A percentile compares a stretch with the other conserved stretches of the same genome.
These are phyloP conservation scores for Aplosporella prunicola DNA, from an alignment of 2,329 filamentous ascomycete genomes.

Conservation along the genomic window DNA sequence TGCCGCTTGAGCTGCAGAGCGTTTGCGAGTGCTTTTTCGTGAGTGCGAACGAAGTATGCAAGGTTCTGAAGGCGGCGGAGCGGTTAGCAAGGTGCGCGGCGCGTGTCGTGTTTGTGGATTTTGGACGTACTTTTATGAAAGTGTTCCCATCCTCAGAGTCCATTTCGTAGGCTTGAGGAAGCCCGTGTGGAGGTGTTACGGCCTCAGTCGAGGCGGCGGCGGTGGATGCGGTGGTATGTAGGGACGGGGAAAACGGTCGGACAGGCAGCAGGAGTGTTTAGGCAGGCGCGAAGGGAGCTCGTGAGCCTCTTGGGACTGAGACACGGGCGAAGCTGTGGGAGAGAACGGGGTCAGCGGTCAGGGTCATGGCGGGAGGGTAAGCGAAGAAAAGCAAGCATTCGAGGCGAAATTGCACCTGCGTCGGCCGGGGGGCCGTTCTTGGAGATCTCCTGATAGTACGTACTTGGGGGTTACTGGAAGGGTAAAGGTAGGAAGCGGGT, in stretches of 20 bases:
- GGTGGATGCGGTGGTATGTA: no score
- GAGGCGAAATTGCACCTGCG: no score
- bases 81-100: background rate
- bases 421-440: no score
- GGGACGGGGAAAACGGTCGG: background rate
- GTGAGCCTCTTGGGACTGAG: slow-evolving; percentile 6
- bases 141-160: slow-evolving; percentile 82
- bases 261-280: background rate
- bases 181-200: slow-evolving; percentile 8
- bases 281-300: slow-evolving; percentile 2
- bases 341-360: no score
- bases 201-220: slow-evolving; percentile 5
- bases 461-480: no score
- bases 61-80: slow-evolving; percentile 57
- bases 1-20: slow-evolving; percentile 79
- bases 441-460: no score
- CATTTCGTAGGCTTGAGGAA: slow-evolving; percentile 39
- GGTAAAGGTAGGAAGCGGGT: no score
- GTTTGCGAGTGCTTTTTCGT: slow-evolving; percentile 95
- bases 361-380: no score
- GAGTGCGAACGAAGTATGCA: slow-evolving; percentile 88
- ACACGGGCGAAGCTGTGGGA: no score
- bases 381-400: no score
- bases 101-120: no score
- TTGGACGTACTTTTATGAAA: slow-evolving; percentile 70